Evolutionary conservation across 306 rosid genomes (phyloP).

Genomic region (Fragaria vesca): DNA sequence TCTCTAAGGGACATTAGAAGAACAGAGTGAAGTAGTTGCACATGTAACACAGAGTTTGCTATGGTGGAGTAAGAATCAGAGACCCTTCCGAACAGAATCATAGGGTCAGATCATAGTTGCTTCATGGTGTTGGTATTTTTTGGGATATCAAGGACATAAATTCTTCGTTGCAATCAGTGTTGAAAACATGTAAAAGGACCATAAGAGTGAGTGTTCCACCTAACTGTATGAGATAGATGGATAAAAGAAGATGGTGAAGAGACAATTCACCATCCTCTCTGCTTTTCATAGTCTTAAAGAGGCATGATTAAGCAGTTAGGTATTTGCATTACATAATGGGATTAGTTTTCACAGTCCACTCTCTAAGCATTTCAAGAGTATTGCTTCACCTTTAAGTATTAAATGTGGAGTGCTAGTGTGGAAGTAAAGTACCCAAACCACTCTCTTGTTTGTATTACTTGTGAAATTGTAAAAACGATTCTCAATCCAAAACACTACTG

Average conservation of each 20-base stretch:
- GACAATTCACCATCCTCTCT: not conserved
- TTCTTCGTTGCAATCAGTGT: not conserved
- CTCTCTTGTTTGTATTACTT: not conserved
- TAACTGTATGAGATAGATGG: not conserved
- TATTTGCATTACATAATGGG: not conserved
- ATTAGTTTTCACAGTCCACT: not conserved
- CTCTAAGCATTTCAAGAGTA: not conserved
- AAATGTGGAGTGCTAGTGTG: not conserved
- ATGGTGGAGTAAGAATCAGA: not conserved
- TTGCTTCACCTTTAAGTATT: not conserved
- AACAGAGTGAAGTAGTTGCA: not conserved
- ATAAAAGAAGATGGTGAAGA: not conserved
- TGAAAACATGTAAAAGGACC: not conserved
- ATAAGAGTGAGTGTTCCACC: not conserved
- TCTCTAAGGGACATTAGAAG: not conserved
- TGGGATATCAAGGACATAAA: not conserved
- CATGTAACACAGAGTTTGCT: not conserved
- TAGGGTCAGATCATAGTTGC: not conserved
- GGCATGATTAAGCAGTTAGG: not conserved
- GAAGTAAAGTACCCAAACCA: not conserved
- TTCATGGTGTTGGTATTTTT: not conserved
- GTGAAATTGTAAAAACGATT: not conserved
- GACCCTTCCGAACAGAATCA: not conserved
- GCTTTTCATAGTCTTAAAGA: not conserved
- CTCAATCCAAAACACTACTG: not conserved